Evolutionary conservation across 2,329 filamentous ascomycete genomes (phyloP), one percentile per base, ranked within the genome.

Genomic region (Pleochaeta shiraiana): DNA sequence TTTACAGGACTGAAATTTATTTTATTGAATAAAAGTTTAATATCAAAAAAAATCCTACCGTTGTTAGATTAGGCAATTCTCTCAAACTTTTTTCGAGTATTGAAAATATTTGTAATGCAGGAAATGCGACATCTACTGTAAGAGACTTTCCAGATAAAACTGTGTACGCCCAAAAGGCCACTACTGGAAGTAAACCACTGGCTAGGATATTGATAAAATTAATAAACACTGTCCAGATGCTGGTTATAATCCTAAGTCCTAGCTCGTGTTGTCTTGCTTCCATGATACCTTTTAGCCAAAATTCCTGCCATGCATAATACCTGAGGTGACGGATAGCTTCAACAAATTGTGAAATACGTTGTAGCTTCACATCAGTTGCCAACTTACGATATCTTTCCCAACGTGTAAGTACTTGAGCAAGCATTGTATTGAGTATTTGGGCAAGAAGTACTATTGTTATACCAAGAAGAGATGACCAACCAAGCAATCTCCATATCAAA

Each of bases 281-380:
- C 76, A 90, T 81, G 65, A 91, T 87, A 39, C 81, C 79, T 1
- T 77, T 77, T 11, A 90, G 78, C 88, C 88, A 92, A 63, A 83
- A 79, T 64, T 82, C 80, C 73, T 92, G 87, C 88, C 88, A 93
- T 50, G 86, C 86, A 70, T 91, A 72, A 63, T 70, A 72, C 34
- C 71, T 66, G 4, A 72, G 63, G 65, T 72, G 71, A 21, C 70
- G 68, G 43, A 72, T 71, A 11, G 71, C 68, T 26, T 95, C 90
- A 63, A 95, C 87, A 66, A 95, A 93, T 70, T 95, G 89, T 1
- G 86, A 85, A 0, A 89, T 88, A 4, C 87, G 82, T 70, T 95
- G 87, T 0, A 95, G 79, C 68, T 91, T 87, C 28, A 79, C 76
- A 71, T 95, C 90, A 0, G 89, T 91, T 1, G 87, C 84, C 0